phyloP scores from a whole-genome alignment of 768 basidiomycete species.

The Russula sp. region DNA sequence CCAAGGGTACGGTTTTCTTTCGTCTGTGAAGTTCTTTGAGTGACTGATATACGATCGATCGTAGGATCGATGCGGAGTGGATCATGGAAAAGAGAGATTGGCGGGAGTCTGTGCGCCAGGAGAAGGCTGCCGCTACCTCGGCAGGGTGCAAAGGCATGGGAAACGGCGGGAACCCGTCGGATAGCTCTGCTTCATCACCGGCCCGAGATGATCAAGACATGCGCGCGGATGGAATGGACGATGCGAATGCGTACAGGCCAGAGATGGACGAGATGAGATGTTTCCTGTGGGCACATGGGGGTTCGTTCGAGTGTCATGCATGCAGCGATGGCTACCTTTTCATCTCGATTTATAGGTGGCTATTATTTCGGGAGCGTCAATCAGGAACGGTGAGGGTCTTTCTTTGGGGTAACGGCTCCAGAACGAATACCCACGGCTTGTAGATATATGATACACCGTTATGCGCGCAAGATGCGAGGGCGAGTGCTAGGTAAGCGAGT shows the following conservation, averaged over 20 bases:
- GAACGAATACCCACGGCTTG: not conserved
- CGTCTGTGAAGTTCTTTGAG: not conserved
- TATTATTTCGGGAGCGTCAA: constrained; percentile 82
- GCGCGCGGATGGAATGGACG: constrained; percentile 23
- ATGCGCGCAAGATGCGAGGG: constrained; percentile 89
- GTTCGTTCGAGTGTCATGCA: constrained; percentile 31
- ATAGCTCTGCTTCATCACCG: not conserved
- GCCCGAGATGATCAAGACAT: constrained; percentile 20
- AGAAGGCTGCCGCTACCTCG: constrained; percentile 26
- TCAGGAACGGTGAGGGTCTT: constrained; percentile 51
- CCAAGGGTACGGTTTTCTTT: constrained; percentile 49
- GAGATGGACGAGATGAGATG: constrained; percentile 82
- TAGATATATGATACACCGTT: constrained; percentile 70
- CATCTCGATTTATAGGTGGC: constrained; percentile 41
- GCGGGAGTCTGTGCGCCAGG: constrained; percentile 54
- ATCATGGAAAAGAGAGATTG: constrained; percentile 79
- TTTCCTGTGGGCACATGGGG: constrained; percentile 76
- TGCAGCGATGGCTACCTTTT: not conserved
- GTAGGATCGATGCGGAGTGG: constrained; percentile 82
- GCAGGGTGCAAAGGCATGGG: too few species aligned
- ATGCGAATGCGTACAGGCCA: constrained; percentile 39
- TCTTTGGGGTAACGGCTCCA: not conserved
- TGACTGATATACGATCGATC: constrained; percentile 7
- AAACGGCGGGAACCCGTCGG: not conserved
- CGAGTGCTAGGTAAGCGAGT: constrained; percentile 61